Conservation (phyloP, 2,329 filamentous ascomycete species). For the Calonectria crousiana region DNA sequence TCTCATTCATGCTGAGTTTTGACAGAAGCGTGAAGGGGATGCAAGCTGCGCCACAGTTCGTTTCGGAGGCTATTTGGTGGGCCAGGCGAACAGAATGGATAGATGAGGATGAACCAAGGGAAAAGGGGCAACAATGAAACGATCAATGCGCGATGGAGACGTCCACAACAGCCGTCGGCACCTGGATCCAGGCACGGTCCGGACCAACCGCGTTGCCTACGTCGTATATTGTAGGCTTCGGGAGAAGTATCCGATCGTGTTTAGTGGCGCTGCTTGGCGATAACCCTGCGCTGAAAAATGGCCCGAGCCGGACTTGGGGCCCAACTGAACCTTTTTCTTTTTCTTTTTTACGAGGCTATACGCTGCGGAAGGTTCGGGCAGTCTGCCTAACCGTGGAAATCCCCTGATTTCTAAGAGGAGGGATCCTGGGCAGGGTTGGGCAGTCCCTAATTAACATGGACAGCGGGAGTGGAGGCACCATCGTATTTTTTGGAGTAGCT, state of each 20-base stretch:
- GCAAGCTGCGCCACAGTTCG: neutral
- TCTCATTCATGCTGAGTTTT: neutral
- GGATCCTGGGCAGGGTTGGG: neutral
- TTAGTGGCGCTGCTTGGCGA: constrained; percentile 4
- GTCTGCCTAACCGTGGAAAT: neutral
- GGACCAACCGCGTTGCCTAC: neutral
- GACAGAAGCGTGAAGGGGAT: neutral
- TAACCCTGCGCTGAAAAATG: neutral
- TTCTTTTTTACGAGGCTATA: neutral
- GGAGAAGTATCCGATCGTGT: neutral
- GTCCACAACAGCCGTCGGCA: neutral
- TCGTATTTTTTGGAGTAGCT: constrained; percentile 8
- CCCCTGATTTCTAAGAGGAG: constrained; percentile 3
- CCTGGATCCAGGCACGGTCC: neutral
- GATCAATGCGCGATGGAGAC: neutral
- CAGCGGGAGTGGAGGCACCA: neutral
- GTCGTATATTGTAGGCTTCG: neutral
- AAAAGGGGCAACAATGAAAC: neutral
- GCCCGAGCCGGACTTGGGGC: neutral
- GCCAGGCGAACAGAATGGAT: neutral
- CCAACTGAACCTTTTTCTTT: neutral
- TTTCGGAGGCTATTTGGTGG: constrained; percentile 4
- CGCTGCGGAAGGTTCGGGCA: neutral
- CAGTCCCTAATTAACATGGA: constrained; percentile 5
- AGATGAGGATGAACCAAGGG: neutral